Evolutionary conservation across 2,329 filamentous ascomycete genomes (phyloP), one percentile per base, ranked within the genome.

Genomic region (Zalaria obscura): DNA sequence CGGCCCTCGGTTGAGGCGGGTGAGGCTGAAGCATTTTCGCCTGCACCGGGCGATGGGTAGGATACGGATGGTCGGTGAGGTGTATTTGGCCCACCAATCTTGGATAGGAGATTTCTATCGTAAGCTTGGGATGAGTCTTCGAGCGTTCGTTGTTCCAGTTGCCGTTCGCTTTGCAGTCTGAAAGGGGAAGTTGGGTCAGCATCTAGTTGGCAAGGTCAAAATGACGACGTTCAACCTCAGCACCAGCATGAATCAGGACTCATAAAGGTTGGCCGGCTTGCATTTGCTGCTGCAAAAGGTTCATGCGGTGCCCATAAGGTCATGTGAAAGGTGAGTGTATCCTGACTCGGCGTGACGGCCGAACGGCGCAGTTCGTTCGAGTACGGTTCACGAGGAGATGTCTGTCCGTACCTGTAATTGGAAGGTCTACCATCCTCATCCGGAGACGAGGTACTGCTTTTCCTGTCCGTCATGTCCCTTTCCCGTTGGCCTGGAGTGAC

Each of bases 81-180:
- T 5, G 73, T 75, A 43, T 70, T 70, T 4, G 72, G 68, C 37
- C 75, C 75, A 28, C 74, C 74, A 44, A 78, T 78, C 49, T 75
- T 76, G 38, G 73, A 75, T 26, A 79, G 58, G 8, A 78, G 59
- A 46, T 75, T 71, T 54, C 77, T 72, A 52, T 79, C 75, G 56
- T 78, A 79, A 28, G 69, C 72, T 51, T 77, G 71, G 25, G 73
- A 76, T 3, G 73, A 76, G 43, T 66, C 68, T 48, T 74, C 68
- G 34, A 76, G 67, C 37, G 72, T 69, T 46, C 69, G 64, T 47
- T 72, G 67, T 37, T 74, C 75, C 38, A 78, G 66, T 47, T 76
- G 70, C 39, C 65, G 66, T 56, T 78, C 75, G 51, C 74, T 75
- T 48, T 75, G 73, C 42, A 77, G 60, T 53, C 73, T 75, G 55